These are phyloP conservation scores for Cryptococcus sp. DNA, from an alignment of 1,284 basidiomycete species.

Conservation along the genomic window DNA sequence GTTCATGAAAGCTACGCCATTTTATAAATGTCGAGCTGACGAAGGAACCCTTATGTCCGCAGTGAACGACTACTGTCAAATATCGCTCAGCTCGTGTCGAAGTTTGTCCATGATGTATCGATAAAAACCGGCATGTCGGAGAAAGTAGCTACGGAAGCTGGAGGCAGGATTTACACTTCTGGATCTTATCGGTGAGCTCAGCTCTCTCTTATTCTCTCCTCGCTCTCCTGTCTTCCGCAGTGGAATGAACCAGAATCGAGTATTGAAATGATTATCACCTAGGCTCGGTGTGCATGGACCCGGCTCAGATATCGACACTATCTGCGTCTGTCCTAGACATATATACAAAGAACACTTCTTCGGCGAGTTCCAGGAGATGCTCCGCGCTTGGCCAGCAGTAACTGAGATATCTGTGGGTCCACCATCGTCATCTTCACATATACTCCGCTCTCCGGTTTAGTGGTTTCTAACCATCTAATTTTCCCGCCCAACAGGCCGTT, in stretches of 20 bases:
- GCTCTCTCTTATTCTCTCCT: neutral
- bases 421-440: neutral
- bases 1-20: no score
- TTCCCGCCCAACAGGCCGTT: slow-evolving; percentile 65
- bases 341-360: slow-evolving; percentile 96
- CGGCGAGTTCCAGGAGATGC: slow-evolving; percentile 84
- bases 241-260: neutral
- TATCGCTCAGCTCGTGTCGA: slow-evolving; percentile 85
- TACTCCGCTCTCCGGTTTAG: slow-evolving; percentile 23
- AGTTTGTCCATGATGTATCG: slow-evolving; percentile 86
- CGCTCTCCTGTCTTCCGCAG: neutral
- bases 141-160: slow-evolving; percentile 77
- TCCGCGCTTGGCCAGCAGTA: slow-evolving; percentile 81
- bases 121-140: slow-evolving; percentile 80
- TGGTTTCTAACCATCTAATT: slow-evolving; percentile 10
- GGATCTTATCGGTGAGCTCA: slow-evolving; percentile 75
- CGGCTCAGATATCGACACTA: slow-evolving; percentile 96
- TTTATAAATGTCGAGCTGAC: neutral
- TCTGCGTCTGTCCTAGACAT: slow-evolving; percentile 96
- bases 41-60: slow-evolving; percentile 7
- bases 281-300: slow-evolving; percentile 92
- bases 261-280: neutral
- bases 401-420: slow-evolving; percentile 84
- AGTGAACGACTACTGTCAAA: slow-evolving; percentile 93
- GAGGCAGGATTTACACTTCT: slow-evolving; percentile 98